Percentiles rank a stretch among this genome's conserved stretches.
Conservation (phyloP, 2,329 filamentous ascomycete species). For the Alternaria panax region DNA sequence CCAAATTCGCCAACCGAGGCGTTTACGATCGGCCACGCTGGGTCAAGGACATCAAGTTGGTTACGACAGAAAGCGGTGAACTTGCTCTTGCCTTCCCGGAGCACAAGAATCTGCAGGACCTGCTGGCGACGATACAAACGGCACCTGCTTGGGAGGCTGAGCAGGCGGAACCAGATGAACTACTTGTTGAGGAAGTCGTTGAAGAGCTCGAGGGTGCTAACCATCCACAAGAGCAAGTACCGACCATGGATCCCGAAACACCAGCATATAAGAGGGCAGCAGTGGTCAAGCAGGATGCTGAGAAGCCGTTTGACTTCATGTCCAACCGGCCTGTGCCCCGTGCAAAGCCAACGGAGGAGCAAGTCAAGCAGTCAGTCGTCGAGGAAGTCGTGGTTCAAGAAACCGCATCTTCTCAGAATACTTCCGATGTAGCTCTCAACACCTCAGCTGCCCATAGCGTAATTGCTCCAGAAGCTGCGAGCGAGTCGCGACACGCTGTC, state of each 20-base stretch:
- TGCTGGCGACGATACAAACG: slow-evolving; percentile 34
- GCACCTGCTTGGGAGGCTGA: slow-evolving; percentile 28
- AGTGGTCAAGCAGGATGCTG: slow-evolving; percentile 36
- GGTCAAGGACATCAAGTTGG: slow-evolving; percentile 40
- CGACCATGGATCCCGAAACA: slow-evolving; percentile 39
- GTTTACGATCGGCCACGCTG: slow-evolving; percentile 37
- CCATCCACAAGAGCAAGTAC: slow-evolving; percentile 18
- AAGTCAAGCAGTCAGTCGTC: slow-evolving; percentile 51
- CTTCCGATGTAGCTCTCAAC: not conserved
- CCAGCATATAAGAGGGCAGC: slow-evolving; percentile 35
- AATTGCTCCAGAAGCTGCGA: slow-evolving; percentile 4
- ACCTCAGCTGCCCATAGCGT: slow-evolving; percentile 1
- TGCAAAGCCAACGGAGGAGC: slow-evolving; percentile 32
- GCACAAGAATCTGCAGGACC: slow-evolving; percentile 24
- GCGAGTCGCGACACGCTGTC: slow-evolving; percentile 16
- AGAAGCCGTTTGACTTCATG: slow-evolving; percentile 48
- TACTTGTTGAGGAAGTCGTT: slow-evolving; percentile 29
- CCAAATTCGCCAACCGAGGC: slow-evolving; percentile 38
- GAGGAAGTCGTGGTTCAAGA: slow-evolving; percentile 13
- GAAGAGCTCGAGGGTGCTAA: slow-evolving; percentile 21
- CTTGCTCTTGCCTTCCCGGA: slow-evolving; percentile 33
- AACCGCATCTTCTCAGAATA: not conserved
- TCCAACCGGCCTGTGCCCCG: slow-evolving; percentile 45
- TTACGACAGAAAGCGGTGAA: slow-evolving; percentile 26
- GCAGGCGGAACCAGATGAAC: slow-evolving; percentile 21